A percentile compares a stretch with the other conserved stretches of the same genome.
phyloP scores from a whole-genome alignment of 495 filamentous ascomycete genomes.

The Xanthoparmelia taractica region DNA sequence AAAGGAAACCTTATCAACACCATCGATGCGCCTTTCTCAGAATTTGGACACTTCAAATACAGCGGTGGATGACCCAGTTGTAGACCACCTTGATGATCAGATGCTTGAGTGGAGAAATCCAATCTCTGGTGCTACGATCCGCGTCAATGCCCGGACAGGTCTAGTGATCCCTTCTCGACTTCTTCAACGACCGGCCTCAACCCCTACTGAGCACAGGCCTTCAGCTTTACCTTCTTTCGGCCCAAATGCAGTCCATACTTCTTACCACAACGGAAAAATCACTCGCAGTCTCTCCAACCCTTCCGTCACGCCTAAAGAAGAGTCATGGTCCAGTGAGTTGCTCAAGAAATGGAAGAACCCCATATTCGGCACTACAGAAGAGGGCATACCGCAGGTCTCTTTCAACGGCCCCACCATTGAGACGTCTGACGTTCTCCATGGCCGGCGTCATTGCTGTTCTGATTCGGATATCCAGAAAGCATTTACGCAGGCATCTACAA shows the following conservation, averaged over 20 bases:
- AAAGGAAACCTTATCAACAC: not conserved
- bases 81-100: conserved; percentile 27
- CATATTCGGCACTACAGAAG: conserved; percentile 47
- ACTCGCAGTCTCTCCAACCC: conserved; percentile 16
- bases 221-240: not conserved
- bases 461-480: conserved; percentile 26
- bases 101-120: conserved; percentile 63
- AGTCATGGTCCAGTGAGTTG: conserved; percentile 36
- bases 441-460: conserved; percentile 23
- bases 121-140: conserved; percentile 47
- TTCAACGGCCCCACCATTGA: conserved; percentile 26
- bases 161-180: conserved; percentile 33
- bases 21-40: not conserved
- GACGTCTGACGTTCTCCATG: conserved; percentile 14
- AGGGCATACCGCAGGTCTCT: conserved; percentile 39
- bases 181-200: conserved; percentile 10
- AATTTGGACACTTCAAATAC: conserved; percentile 1
- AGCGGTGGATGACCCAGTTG: not conserved
- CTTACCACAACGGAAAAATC: conserved; percentile 1
- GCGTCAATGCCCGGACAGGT: conserved; percentile 57
- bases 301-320: conserved; percentile 1
- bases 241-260: not conserved
- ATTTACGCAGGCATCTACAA: conserved; percentile 26
- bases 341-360: conserved; percentile 54
- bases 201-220: conserved; percentile 1